Percentiles rank a stretch among this genome's conserved stretches.
Evolutionary conservation across 441 rosid species (phyloP).

Genomic region (Syzygium malaccense): DNA sequence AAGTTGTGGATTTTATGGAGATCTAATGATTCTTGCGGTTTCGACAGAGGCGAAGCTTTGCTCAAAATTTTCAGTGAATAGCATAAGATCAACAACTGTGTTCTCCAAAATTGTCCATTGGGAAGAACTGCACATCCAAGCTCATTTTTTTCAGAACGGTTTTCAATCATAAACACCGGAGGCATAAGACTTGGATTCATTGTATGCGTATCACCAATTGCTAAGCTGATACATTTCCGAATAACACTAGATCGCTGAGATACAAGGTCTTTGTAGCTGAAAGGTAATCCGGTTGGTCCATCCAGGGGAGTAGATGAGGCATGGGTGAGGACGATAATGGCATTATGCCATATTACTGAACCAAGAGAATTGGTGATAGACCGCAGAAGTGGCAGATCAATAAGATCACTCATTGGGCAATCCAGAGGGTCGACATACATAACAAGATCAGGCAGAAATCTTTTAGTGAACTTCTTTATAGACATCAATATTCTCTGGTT

Average conservation of each 20-base stretch:
- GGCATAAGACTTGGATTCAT: not conserved
- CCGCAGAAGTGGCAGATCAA: not conserved
- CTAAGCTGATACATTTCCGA: not conserved
- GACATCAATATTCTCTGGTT: not conserved
- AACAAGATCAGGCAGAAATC: not conserved
- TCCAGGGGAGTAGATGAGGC: not conserved
- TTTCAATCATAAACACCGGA: not conserved
- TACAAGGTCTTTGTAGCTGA: not conserved
- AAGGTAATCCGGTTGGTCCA: not conserved
- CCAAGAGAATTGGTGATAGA: not conserved
- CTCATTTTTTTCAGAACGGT: not conserved
- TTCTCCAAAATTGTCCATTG: not conserved
- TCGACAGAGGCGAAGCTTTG: not conserved
- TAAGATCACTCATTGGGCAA: not conserved
- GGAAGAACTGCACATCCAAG: not conserved
- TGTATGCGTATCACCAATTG: not conserved
- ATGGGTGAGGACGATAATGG: not conserved
- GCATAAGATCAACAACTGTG: not conserved
- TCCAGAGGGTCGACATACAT: conserved; percentile 5
- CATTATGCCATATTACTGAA: not conserved
- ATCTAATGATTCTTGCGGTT: not conserved
- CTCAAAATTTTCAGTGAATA: not conserved
- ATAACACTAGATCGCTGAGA: not conserved
- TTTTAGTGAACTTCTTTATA: not conserved
- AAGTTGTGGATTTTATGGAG: not conserved